Evolutionary conservation across 169 alveolate species (phyloP).

Genomic region (Plasmodium malariae): DNA sequence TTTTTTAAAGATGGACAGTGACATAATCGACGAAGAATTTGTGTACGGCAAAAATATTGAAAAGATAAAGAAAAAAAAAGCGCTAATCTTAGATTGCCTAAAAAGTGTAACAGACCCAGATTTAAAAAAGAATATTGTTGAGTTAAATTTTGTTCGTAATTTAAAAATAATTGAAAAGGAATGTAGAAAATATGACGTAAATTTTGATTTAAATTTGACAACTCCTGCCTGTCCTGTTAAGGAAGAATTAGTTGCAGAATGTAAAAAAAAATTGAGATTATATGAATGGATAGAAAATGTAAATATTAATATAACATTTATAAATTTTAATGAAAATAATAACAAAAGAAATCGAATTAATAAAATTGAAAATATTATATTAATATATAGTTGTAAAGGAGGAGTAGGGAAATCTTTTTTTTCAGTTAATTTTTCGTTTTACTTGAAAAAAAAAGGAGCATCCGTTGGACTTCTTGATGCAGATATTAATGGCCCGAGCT

Average conservation of each 20-base stretch:
- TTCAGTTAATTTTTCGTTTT: slow-evolving; percentile 92
- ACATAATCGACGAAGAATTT: slow-evolving; percentile 69
- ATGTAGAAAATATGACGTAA: slow-evolving; percentile 66
- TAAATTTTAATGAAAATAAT: slow-evolving; percentile 12
- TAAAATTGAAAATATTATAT: slow-evolving; percentile 88
- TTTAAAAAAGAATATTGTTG: slow-evolving; percentile 85
- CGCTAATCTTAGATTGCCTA: slow-evolving; percentile 68
- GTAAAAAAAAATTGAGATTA: slow-evolving; percentile 58
- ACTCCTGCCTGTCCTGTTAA: slow-evolving; percentile 91
- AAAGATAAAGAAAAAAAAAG: slow-evolving; percentile 70
- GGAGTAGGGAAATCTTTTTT: slow-evolving; percentile 97
- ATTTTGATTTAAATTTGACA: slow-evolving; percentile 84
- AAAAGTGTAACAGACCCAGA: slow-evolving; percentile 87
- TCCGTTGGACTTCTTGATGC: slow-evolving; percentile 96
- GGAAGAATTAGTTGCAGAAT: slow-evolving; percentile 79
- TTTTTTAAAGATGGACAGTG: slow-evolving; percentile 57
- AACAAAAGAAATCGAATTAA: slow-evolving; percentile 12
- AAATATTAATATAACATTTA: slow-evolving; percentile 59
- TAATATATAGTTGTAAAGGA: slow-evolving; percentile 97
- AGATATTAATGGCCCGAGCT: slow-evolving; percentile 97
- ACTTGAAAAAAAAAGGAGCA: slow-evolving; percentile 88
- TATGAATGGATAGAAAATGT: slow-evolving; percentile 82
- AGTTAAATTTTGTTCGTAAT: slow-evolving; percentile 84
- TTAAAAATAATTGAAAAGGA: slow-evolving; percentile 77
- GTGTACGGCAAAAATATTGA: slow-evolving; percentile 37